Evolutionary conservation across 1,284 basidiomycete species (phyloP).

Genomic region (Malassezia obtusa): DNA sequence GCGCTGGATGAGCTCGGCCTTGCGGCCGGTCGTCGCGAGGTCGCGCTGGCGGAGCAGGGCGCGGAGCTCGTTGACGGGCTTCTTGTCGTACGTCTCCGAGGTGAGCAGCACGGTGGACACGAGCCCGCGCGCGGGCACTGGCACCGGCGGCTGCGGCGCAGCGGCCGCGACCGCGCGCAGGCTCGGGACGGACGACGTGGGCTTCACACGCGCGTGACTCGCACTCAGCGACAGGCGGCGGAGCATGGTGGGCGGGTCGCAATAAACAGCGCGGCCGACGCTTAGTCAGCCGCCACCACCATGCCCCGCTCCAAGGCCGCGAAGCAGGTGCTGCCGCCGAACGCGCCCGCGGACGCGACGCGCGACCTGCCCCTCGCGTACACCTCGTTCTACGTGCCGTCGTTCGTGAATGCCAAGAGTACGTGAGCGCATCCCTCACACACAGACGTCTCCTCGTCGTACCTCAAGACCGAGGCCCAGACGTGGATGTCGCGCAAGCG

Average conservation of each 20-base stretch:
- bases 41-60: slow-evolving; percentile 33
- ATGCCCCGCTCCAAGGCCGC: slow-evolving; percentile 7
- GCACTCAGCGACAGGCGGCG: slow-evolving; percentile 3
- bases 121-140: slow-evolving; percentile 14
- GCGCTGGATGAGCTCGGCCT: slow-evolving; percentile 36
- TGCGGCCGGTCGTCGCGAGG: slow-evolving; percentile 31
- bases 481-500: slow-evolving; percentile 32
- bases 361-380: slow-evolving; percentile 34
- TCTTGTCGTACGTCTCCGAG: slow-evolving; percentile 31
- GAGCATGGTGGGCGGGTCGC: slow-evolving; percentile 1
- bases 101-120: slow-evolving; percentile 37
- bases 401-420: slow-evolving; percentile 44
- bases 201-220: slow-evolving; percentile 6
- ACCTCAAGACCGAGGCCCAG: slow-evolving; percentile 43
- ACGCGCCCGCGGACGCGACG: slow-evolving; percentile 27
- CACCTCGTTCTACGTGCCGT: slow-evolving; percentile 37
- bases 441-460: slow-evolving; percentile 38
- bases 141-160: background rate
- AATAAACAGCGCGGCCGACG: background rate
- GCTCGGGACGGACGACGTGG: slow-evolving; percentile 1
- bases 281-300: background rate
- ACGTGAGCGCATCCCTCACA: slow-evolving; percentile 1
- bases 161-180: background rate
- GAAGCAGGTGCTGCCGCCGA: slow-evolving; percentile 34
- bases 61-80: slow-evolving; percentile 32